Conservation (phyloP, 2,329 filamentous ascomycete genomes). For the Diaporthe destruens region DNA sequence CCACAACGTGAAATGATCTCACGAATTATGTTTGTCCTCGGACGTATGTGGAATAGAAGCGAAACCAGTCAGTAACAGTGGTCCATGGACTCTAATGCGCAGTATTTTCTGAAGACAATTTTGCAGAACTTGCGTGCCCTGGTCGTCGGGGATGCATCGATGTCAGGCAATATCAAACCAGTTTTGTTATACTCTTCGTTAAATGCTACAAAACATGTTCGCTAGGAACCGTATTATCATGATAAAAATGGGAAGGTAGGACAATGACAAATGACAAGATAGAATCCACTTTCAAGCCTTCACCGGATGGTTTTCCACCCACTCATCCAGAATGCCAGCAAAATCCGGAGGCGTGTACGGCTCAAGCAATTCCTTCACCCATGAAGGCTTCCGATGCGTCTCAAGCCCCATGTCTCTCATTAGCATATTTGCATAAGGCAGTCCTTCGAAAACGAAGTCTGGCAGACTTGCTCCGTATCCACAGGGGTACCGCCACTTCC, state of each 20-base stretch:
- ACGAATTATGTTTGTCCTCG: too few relatives aligned
- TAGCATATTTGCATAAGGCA: constrained; percentile 62
- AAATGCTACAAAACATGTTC: background rate
- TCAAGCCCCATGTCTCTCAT: constrained; percentile 43
- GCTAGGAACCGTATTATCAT: background rate
- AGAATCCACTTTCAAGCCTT: constrained; percentile 17
- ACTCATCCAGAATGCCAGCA: constrained; percentile 48
- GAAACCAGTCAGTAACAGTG: too few relatives aligned
- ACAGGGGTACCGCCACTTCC: constrained; percentile 64
- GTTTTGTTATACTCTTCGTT: too few relatives aligned
- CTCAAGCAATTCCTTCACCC: constrained; percentile 40
- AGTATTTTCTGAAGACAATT: too few relatives aligned
- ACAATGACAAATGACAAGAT: background rate
- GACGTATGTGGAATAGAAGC: too few relatives aligned
- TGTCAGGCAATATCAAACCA: too few relatives aligned
- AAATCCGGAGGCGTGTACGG: constrained; percentile 44
- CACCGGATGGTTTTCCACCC: constrained; percentile 41
- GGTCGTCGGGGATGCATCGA: too few relatives aligned
- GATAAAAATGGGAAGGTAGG: background rate
- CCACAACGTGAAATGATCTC: too few relatives aligned
- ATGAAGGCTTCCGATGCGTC: constrained; percentile 41
- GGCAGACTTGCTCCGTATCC: constrained; percentile 64
- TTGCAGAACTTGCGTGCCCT: too few relatives aligned
- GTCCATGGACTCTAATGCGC: too few relatives aligned
- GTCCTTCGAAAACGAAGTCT: constrained; percentile 71